Base-by-base conservation (phyloP, 2,329 filamentous ascomycete species). In the Beauveria sp. region DNA sequence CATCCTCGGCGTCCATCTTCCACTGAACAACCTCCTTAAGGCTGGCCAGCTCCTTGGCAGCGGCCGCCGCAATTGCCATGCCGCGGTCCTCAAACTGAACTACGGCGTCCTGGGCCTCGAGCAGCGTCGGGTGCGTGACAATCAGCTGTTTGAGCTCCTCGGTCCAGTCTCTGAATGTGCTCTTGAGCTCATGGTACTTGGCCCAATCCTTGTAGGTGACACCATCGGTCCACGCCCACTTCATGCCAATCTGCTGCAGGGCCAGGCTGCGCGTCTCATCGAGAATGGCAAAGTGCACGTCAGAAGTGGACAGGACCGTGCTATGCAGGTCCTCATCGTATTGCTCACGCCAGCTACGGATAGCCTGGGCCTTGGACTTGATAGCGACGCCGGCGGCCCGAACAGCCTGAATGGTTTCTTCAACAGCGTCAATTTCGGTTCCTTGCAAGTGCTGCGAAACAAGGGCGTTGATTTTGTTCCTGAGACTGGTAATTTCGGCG, bases 191-290 rank as follows among this genome's bases (percentile, higher is more conserved):
- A 73, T 98, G 92, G 71, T 96, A 99, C 73, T 93, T 95, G 63
- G 88, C 86, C 95, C 95, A 99, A 73, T 99, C 92, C 73, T 96
- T 93, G 80, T 99, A 97, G 1, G 93, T 96, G 64, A 99, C 85
- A 38, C 91, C 91, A 62, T 98, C 92, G 77, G 92, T 95, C 88
- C 91, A 96, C 14, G 93, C 92, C 93, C 95, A 99, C 70, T 84
- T 85, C 86, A 96, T 93, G 62, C 93, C 93, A 60, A 97, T 91
- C 72, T 96, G 91, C 72, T 96, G 91, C 40, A 97, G 81, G 6
- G 92, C 91, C 42, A 96, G 80, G 68, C 93, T 89, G 48, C 90
- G 86, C 64, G 95, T 93, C 69, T 86, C 85, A 65, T 93, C 89
- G 38, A 97, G 83, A 18, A 96, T 91, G 70, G 88, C 83, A 60